A percentile compares a stretch with the other conserved stretches of the same genome.
Evolutionary conservation across 345 rosid genomes (phyloP).

Genomic region (Erodium maritimum): DNA sequence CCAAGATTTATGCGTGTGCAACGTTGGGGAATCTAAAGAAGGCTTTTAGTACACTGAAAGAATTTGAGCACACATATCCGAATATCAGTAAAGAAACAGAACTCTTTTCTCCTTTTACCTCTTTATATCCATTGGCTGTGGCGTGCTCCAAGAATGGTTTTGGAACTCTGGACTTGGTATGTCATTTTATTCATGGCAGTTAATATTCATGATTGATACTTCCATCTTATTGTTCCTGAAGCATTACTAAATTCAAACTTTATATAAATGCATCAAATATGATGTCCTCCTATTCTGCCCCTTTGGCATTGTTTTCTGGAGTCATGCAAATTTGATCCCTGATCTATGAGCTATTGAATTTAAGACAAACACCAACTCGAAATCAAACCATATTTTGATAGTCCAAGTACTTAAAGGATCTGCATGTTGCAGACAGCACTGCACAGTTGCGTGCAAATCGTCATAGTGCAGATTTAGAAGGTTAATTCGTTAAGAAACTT

Average conservation of each 20-base stretch:
- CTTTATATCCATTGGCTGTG: slow-evolving; percentile 58
- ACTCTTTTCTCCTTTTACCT: slow-evolving; percentile 80
- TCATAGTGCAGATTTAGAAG: no score
- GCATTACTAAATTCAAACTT: background rate
- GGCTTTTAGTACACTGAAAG: slow-evolving; percentile 56
- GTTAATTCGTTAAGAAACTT: no score
- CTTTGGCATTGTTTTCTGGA: no score
- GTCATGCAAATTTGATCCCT: no score
- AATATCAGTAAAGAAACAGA: slow-evolving; percentile 25
- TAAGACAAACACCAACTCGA: no score
- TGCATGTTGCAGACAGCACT: no score
- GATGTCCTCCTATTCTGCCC: no score
- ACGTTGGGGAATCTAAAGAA: slow-evolving; percentile 63
- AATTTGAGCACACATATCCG: slow-evolving; percentile 57
- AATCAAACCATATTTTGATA: no score
- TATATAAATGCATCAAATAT: no score
- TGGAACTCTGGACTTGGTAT: slow-evolving; percentile 76
- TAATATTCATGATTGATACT: background rate
- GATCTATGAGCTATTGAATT: no score
- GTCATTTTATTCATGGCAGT: slow-evolving; percentile 7
- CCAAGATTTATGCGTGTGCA: slow-evolving; percentile 71
- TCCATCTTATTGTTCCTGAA: background rate
- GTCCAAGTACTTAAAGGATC: no score
- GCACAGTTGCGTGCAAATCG: no score
- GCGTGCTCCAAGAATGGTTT: slow-evolving; percentile 85